Base-by-base conservation (phyloP, 2,329 filamentous ascomycete species). In the Capronia americana region DNA sequence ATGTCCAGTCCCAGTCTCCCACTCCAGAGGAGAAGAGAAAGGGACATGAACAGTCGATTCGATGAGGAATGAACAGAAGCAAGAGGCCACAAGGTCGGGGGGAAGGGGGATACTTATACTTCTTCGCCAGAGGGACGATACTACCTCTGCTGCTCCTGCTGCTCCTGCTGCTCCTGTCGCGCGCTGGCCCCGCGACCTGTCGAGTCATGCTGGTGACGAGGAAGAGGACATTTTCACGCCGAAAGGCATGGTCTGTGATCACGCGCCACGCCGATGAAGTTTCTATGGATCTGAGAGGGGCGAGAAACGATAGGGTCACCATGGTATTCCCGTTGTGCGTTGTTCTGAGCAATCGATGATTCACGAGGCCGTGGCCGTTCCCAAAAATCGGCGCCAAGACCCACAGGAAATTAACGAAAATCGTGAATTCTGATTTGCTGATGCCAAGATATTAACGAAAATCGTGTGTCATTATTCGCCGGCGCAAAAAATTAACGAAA, bases 61-160 rank as follows among this genome's bases (percentile, higher is more conserved):
- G 38, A 44, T 44, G 17, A 8, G 5, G 38, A n/a, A 8, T n/a
- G 17, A 5, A 44, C 38, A 14, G 17, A 44, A 17, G 38, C 38
- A 44, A 44, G 38, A 44, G 38, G 38, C 17, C 32, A n/a, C 38
- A 44, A 44, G 5, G 14, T 44, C 38, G 38, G 38, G 38, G 38
- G 38, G 38, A n/a, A 44, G 38, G 38, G 34, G 38, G 38, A 44
- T n/a, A 44, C 38, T 44, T 44, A 44, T 44, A 44, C 38, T 44
- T 44, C 1, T 44, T 17, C 5, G 38, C 38, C 11, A 4, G 5
- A 2, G 38, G 11, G 17, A 4, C 6, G 38, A n/a, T 44, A 17
- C 38, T 44, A 6, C 38, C 38, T 41, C 38, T 41, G 38, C 38
- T 41, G 38, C 14, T 38, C 7, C 32, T 34, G 32, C 32, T 10